Evolutionary conservation across 495 filamentous ascomycete genomes (phyloP).

Genomic region (Emericellopsis terricola): DNA sequence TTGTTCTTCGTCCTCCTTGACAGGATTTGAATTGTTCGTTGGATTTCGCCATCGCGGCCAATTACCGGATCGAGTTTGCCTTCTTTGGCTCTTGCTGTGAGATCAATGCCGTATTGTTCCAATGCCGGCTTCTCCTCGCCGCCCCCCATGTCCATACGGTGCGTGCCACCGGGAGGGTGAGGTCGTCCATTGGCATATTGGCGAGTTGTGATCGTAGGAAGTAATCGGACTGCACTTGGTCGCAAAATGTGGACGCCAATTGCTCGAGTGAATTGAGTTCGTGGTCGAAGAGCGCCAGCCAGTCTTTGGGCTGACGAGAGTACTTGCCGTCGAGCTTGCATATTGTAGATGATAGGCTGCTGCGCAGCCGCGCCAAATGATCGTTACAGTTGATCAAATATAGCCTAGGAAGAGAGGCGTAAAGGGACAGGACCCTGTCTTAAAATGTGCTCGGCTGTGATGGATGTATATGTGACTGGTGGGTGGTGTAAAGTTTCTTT

Average conservation of each 20-base stretch:
- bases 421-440: no score
- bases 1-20: conserved; percentile 95
- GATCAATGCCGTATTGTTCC: conserved; percentile 79
- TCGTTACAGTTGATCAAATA: neutral
- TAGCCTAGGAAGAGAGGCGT: neutral
- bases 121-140: conserved; percentile 71
- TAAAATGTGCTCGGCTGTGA: no score
- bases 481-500: no score
- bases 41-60: conserved; percentile 77
- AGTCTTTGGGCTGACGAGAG: conserved; percentile 2
- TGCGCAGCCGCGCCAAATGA: neutral
- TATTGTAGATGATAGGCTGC: no score
- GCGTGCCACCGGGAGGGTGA: conserved; percentile 77
- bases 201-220: conserved; percentile 21
- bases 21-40: conserved; percentile 84
- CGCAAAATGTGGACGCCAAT: neutral
- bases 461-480: no score
- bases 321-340: conserved; percentile 3
- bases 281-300: neutral
- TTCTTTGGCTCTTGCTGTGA: conserved; percentile 68
- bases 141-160: conserved; percentile 69
- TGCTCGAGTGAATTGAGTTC: no score
- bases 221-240: conserved; percentile 1
- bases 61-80: conserved; percentile 95
- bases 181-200: conserved; percentile 62